Evolutionary conservation across 1,284 basidiomycete species (phyloP).

Genomic region (Phellopilus nigrolimitatus): DNA sequence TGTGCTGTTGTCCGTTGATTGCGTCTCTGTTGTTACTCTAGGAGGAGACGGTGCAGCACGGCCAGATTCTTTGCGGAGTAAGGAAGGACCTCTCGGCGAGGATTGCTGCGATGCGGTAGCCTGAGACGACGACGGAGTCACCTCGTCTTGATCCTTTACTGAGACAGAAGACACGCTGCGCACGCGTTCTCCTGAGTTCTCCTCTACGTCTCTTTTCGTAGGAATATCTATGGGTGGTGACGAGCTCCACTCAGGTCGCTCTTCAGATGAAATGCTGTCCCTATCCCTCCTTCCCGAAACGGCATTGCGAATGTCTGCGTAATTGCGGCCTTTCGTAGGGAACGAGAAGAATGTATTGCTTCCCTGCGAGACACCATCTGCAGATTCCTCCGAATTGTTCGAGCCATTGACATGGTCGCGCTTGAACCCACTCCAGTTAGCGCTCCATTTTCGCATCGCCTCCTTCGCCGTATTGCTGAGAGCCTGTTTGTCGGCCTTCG

Average conservation of each 20-base stretch:
- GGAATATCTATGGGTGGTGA: conserved; percentile 21
- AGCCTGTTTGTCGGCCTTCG: conserved; percentile 79
- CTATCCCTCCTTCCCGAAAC: conserved; percentile 48
- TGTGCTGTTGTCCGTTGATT: conserved; percentile 6
- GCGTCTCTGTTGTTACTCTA: conserved; percentile 13
- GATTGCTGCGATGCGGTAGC: neutral
- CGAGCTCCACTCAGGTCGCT: conserved; percentile 11
- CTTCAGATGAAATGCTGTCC: neutral
- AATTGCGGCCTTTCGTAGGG: conserved; percentile 48
- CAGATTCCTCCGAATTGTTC: conserved; percentile 36
- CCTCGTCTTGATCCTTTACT: neutral
- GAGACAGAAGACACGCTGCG: neutral
- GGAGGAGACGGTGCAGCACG: conserved; percentile 17
- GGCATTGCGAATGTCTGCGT: conserved; percentile 67
- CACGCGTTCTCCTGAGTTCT: conserved; percentile 23
- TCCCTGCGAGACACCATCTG: conserved; percentile 39
- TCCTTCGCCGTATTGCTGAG: conserved; percentile 78
- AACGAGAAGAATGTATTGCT: conserved; percentile 25
- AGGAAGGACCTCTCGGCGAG: conserved; percentile 10
- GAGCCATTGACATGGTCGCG: conserved; percentile 37
- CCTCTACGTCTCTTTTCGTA: conserved; percentile 19
- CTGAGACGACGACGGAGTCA: conserved; percentile 5
- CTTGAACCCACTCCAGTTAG: conserved; percentile 65
- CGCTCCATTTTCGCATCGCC: conserved; percentile 84
- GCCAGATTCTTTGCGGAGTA: conserved; percentile 15